Base-by-base conservation (phyloP, 352 stramenopile species). In the Globisporangium cylindrosporum region DNA sequence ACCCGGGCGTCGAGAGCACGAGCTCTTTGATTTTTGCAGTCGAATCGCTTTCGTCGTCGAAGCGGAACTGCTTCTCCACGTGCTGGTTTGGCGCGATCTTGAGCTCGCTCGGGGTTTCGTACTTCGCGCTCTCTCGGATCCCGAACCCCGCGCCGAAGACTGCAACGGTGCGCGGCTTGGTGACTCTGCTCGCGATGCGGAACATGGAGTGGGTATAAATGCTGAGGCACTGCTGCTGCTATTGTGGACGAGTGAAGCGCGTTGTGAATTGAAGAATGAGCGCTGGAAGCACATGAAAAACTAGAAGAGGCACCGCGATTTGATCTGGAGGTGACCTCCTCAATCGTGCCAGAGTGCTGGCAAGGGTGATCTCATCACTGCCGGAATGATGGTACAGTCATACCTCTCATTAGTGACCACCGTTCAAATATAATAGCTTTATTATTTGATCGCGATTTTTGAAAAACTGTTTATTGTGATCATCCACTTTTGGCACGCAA, bases 1-100 rank as follows among this genome's bases (percentile, higher is more conserved):
- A 62, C 9, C 73, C 73, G 1, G 73, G 73, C 10, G 62, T 62
- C 14, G 58, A 64, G 12, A 79, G 48, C 34, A 68, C 53, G 43
- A 79, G 63, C 10, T 48, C 61, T 20, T 70, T 57, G 62, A 79
- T 55, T 55, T 62, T 59, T 22, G 24, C 36, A 2, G 49, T 43
- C 18, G 66, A 27, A 3, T 32, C 51, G 1, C 3, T 22, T 25
- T 72, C 61, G n/a, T 59, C 60, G 9, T 60, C 49, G 53, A 72
- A 48, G 10, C 59, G 59, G 41, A 67, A 72, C 24, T 67, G 66
- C 41, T 72, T 72, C 61, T 72, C 59, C 8, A 72, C 36, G 22
- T 29, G 53, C 60, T 72, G 59, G 29, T 72, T 67, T 6, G 66
- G 59, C 4, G 66, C 66, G 53, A 72, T 72, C 55, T 67, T 61